Percentiles rank a stretch among this genome's conserved stretches.
These are phyloP conservation scores for Yamadazyma aaseri DNA, from an alignment of 1,139 yeast species.

Conservation along the genomic window DNA sequence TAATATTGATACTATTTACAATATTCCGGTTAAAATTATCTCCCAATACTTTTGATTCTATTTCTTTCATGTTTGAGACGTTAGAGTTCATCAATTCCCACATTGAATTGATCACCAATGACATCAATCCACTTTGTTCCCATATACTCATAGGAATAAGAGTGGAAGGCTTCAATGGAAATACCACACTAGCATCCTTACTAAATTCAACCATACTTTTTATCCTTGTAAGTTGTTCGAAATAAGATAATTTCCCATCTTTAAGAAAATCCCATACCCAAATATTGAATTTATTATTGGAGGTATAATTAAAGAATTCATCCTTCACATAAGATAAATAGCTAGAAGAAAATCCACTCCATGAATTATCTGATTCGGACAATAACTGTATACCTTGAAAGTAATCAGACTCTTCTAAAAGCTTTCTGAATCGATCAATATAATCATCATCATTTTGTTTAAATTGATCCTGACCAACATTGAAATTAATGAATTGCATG, in stretches of 20 bases:
- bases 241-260: slow-evolving; percentile 6
- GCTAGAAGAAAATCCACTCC: slow-evolving; percentile 76
- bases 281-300: slow-evolving; percentile 37
- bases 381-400: slow-evolving; percentile 68
- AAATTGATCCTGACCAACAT: slow-evolving; percentile 33
- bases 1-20: slow-evolving; percentile 24
- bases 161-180: slow-evolving; percentile 42
- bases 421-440: slow-evolving; percentile 48
- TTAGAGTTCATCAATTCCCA: slow-evolving; percentile 36
- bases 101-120: slow-evolving; percentile 34
- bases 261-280: slow-evolving; percentile 37
- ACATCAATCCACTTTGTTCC: slow-evolving; percentile 36
- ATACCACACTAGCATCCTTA: slow-evolving; percentile 44
- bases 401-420: slow-evolving; percentile 76
- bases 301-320: slow-evolving; percentile 65
- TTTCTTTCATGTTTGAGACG: slow-evolving; percentile 27
- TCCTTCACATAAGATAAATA: slow-evolving; percentile 59
- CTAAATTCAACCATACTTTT: slow-evolving; percentile 45
- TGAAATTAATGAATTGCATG: slow-evolving; percentile 25
- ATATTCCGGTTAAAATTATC: slow-evolving; percentile 32
- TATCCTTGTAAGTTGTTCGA: slow-evolving; percentile 40
- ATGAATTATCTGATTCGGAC: slow-evolving; percentile 70
- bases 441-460: slow-evolving; percentile 39
- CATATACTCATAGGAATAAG: slow-evolving; percentile 23
- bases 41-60: slow-evolving; percentile 30